Conservation (phyloP, 495 filamentous ascomycete species). For the Aspergillus asperescens region DNA sequence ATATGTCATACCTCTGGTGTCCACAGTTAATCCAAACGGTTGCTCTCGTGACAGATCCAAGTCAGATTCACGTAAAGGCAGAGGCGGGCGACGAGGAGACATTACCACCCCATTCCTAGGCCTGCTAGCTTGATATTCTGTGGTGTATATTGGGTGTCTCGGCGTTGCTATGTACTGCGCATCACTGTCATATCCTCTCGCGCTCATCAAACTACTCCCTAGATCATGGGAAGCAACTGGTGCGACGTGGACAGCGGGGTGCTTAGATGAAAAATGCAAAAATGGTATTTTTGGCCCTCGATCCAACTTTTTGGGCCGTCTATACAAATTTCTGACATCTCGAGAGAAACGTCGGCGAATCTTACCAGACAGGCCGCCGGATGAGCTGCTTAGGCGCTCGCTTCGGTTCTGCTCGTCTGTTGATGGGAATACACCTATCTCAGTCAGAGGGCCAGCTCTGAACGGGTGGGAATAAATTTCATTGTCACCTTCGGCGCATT, state of each 20-base stretch:
- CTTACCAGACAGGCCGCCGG: constrained; percentile 25
- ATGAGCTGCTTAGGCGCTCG: constrained; percentile 10
- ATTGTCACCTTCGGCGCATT: constrained; percentile 14
- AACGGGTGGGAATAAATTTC: not conserved
- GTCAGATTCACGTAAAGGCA: constrained; percentile 6
- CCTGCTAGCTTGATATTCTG: constrained; percentile 3
- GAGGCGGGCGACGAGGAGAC: constrained; percentile 10
- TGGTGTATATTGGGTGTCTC: constrained; percentile 10
- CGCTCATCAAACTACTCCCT: constrained; percentile 38
- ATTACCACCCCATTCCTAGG: constrained; percentile 1
- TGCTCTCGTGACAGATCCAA: constrained; percentile 2
- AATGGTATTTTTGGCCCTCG: constrained; percentile 4
- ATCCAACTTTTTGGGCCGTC: constrained; percentile 11
- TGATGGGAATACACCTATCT: constrained; percentile 10
- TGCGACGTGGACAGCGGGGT: constrained; percentile 1
- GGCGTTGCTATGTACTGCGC: constrained; percentile 38
- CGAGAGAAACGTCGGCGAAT: constrained; percentile 36
- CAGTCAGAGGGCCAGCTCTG: not conserved
- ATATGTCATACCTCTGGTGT: constrained; percentile 1
- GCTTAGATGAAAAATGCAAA: constrained; percentile 25
- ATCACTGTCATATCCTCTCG: constrained; percentile 44
- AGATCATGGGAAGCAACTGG: constrained; percentile 18
- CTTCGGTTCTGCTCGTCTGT: constrained; percentile 2
- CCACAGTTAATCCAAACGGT: not conserved
- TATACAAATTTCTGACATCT: constrained; percentile 22